Base-by-base conservation (phyloP, 2,329 filamentous ascomycete species). In the Cryphonectria nitschkei region DNA sequence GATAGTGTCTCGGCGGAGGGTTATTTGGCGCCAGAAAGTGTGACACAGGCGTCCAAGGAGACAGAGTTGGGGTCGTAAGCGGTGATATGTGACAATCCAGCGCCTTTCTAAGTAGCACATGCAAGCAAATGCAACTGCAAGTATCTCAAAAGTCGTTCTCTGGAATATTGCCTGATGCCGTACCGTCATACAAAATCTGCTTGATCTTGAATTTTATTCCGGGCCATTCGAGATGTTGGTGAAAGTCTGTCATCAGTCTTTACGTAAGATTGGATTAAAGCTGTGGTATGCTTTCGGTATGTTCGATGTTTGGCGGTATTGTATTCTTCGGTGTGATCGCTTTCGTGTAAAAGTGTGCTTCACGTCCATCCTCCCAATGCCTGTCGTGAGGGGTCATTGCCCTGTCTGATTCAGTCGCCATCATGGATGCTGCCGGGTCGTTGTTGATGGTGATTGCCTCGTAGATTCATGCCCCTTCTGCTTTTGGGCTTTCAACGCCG, bases 1-100 rank as follows among this genome's bases (percentile, higher is more conserved):
- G 82, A 83, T 26, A 81, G 80, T 72, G 80, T 80, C 65, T 80
- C 82, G 1, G 82, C 82, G 0, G 81, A 83, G 76, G 81, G 81
- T 0, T 77, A 81, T 67, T 75, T 84, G 63, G 75, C 84, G 13
- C 83, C 83, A 0, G 77, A 76, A 62, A 85, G 81, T 46, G 82
- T 82, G 56, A 79, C 79, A 2, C 75, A 85, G 75, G 74, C 79
- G 1, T 46, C 64, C 1, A 64, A 54, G 62, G 58, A 70, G 37
- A 56, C 39, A 22, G 61, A 56, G 61, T n/a, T 52, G 34, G 68
- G 41, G 32, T 41, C 50, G 22, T 54, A 43, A 32, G 62, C 37
- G 39, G 5, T 26, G 37, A 43, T 19, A 63, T 26, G 37, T 37
- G 11, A 63, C 2, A 9, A n/a, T n/a, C 22, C 22, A 46, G 62